These are phyloP conservation scores for Maudiozyma turicensis DNA, from an alignment of 805 yeast genomes.

Conservation along the genomic window DNA sequence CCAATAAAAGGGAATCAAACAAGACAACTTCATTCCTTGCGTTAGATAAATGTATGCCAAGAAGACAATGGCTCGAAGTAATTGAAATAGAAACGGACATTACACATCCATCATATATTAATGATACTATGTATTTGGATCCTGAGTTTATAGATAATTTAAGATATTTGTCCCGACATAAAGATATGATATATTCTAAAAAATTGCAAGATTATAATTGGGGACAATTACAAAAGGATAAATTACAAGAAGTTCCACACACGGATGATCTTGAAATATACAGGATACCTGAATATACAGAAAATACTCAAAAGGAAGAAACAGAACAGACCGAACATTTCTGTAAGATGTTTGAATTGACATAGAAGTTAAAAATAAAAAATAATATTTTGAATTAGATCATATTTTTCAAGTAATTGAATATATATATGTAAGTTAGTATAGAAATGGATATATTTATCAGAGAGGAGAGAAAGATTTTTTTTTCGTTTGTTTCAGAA, in stretches of 20 bases:
- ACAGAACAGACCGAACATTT: too few relatives aligned
- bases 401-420: too few relatives aligned
- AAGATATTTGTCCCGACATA: slow-evolving; percentile 4
- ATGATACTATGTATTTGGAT: slow-evolving; percentile 27
- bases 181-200: background rate
- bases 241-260: too few relatives aligned
- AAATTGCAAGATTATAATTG: slow-evolving; percentile 4
- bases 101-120: slow-evolving; percentile 16
- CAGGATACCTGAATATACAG: too few relatives aligned
- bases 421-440: too few relatives aligned
- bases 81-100: slow-evolving; percentile 34
- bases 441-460: too few relatives aligned
- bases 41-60: slow-evolving; percentile 73
- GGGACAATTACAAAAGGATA: background rate
- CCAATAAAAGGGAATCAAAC: background rate
- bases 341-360: too few relatives aligned
- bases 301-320: too few relatives aligned
- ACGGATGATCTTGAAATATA: too few relatives aligned
- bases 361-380: too few relatives aligned
- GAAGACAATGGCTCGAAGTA: slow-evolving; percentile 47
- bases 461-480: background rate
- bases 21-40: slow-evolving; percentile 52
- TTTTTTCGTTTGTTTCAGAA: slow-evolving; percentile 39
- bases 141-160: slow-evolving; percentile 28
- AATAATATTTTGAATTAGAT: too few relatives aligned